phyloP scores from a whole-genome alignment of 306 rosid species.

The Vicia sativa region DNA sequence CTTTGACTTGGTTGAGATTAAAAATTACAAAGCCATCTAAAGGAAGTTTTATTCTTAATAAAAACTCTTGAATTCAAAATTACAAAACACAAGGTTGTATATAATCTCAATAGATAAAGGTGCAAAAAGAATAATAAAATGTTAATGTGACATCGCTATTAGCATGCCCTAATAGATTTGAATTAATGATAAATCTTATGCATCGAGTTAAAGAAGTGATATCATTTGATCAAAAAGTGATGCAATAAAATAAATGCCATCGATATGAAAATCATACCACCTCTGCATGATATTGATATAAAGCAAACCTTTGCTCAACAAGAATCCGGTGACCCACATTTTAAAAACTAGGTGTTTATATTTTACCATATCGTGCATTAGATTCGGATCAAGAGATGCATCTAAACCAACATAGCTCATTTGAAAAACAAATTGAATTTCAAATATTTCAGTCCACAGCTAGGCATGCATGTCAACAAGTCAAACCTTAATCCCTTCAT shows the following conservation, averaged over 20 bases:
- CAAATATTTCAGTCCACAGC: slow-evolving; percentile 15
- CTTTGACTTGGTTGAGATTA: slow-evolving; percentile 23
- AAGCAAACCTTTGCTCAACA: slow-evolving; percentile 10
- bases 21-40: slow-evolving; percentile 17
- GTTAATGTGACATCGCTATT: slow-evolving; percentile 24
- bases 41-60: slow-evolving; percentile 22
- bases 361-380: slow-evolving; percentile 29
- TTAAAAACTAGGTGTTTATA: background rate
- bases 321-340: slow-evolving; percentile 11
- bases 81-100: slow-evolving; percentile 10
- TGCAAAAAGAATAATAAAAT: slow-evolving; percentile 1
- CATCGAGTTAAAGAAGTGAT: slow-evolving; percentile 17
- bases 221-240: slow-evolving; percentile 4
- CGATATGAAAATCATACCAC: slow-evolving; percentile 7
- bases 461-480: slow-evolving; percentile 29
- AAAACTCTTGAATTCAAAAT: slow-evolving; percentile 20
- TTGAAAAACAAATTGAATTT: slow-evolving; percentile 12
- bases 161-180: slow-evolving; percentile 7
- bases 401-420: slow-evolving; percentile 29
- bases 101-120: slow-evolving; percentile 22
- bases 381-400: background rate
- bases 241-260: slow-evolving; percentile 22
- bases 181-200: background rate
- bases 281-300: background rate
- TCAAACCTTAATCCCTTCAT: slow-evolving; percentile 97